Evolutionary conservation across 2,329 filamentous ascomycete genomes (phyloP), one percentile per base, ranked within the genome.

Genomic region (Septoria linicola): DNA sequence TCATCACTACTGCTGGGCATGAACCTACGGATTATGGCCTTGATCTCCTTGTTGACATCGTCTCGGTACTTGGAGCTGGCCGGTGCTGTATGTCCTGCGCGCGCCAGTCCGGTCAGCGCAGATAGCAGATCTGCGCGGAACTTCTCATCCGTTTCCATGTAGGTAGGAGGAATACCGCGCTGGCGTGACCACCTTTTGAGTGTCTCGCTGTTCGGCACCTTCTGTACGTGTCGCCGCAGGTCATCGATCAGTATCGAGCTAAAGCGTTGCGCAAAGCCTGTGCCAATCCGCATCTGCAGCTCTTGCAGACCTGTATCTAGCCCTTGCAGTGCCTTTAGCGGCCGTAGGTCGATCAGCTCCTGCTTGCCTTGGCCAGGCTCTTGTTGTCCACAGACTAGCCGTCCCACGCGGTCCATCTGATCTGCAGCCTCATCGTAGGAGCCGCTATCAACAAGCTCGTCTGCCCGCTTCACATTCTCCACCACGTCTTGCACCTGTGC

Each of bases 1-100:
- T 97, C 92, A 54, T 99, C 93, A 61, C 83, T 93, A 8, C 92
- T 95, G 65, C 90, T 96, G 0, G 93, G 93, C 32, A 99, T 77
- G 19, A 92, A 87, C 51, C 84, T 82, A 47, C 90, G 82, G 42
- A 99, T 92, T 41, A 97, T 76, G 27, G 82, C 84, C 62, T 92
- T 87, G 67, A 97, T 85, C 69, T 99, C 93, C 42, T 88, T 84
- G 55, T 95, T 74, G 10, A 95, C 83, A 0, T 88, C 80, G 34
- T 95, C 90, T 58, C 92, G 83, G 69, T 93, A 97, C 0, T 85
- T 83, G 32, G 85, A 80, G n/a, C 90, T 88, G 16, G 93, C 93
- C 30, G 85, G 81, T 3, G 84, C 83, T 2, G 92, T 87, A 63
- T 93, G 85, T 57, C 85, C 85, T 19, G 90, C 88, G 41, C 88